Base-by-base conservation (phyloP, 176 grass and related monocot genomes). In the Rhynchospora breviuscula region DNA sequence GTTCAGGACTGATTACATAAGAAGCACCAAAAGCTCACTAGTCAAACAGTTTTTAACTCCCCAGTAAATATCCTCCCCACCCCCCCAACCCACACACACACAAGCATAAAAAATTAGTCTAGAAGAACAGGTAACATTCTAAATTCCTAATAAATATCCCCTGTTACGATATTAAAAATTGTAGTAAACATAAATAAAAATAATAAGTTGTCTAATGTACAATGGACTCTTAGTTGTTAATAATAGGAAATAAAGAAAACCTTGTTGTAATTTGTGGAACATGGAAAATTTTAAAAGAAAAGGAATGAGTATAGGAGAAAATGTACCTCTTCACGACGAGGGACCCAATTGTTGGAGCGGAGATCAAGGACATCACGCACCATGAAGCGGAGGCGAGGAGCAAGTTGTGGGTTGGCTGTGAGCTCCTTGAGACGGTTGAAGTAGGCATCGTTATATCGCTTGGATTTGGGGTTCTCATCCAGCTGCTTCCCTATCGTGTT, bases 401-500 rank as follows among this genome's bases (percentile, higher is more conserved):
- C 91, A 17, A 97, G 90, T 47, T 87, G 86, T 59, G 84, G 87
- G 26, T 93, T 93, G 61, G 56, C 29, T 70, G 57, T 86, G 48
- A 97, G 84, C 68, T 97, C 94, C 86, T 90, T 97, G 47, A 97
- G 83, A 68, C 92, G 89, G 62, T 88, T 83, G 83, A 97, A 97
- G 87, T 97, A 97, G 21, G 79, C 74, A 87, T 97, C 94, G 81
- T 93, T 97, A 15, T 89, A 89, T 26, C 87, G 78, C 19, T 85
- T 86, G 61, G 94, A 93, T 48, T 91, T 97, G 45, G 81, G 85
- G 73, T 86, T 97, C 45, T 90, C 94, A 56, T 97, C 94, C 80
- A 97, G 86, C 78, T 97, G 94, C 90, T 97, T 97, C 79, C 94
- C 94, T 29, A 97, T 97, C 0, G 94, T 97, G 77, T 91, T 97